Percentiles rank a stretch among this genome's conserved stretches.
Evolutionary conservation across 371 early-diverging fungal genomes (phyloP).

Genomic region (Zychaea mexicana): DNA sequence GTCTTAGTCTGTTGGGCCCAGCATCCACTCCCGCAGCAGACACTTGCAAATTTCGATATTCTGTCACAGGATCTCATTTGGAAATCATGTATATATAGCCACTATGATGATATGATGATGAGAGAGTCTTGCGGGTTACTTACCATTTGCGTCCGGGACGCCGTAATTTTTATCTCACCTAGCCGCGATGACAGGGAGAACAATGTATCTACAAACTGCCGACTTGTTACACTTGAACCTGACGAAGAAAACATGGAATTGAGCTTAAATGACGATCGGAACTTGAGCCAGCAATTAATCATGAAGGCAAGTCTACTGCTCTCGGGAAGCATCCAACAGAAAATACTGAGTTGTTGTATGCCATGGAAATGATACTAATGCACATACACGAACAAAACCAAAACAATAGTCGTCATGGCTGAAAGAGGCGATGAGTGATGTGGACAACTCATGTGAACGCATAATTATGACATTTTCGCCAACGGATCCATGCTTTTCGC

Average conservation of each 20-base stretch:
- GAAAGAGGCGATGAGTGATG: conserved; percentile 30
- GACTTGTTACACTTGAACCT: conserved; percentile 33
- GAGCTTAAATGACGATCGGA: conserved; percentile 13
- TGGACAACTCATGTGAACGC: conserved; percentile 28
- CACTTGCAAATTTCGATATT: conserved; percentile 36
- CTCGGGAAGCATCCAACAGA: no score
- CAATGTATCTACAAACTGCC: conserved; percentile 17
- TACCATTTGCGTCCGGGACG: no score
- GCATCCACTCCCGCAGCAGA: conserved; percentile 10
- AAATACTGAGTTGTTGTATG: no score
- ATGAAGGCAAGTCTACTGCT: conserved; percentile 19
- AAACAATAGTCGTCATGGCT: conserved; percentile 26
- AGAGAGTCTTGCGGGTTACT: no score
- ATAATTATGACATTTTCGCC: conserved; percentile 36
- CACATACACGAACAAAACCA: no score
- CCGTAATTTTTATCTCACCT: neutral
- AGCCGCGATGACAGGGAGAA: conserved; percentile 26
- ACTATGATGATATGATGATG: neutral
- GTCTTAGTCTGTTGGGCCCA: conserved; percentile 25
- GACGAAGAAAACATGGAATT: conserved; percentile 29
- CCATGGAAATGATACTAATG: no score
- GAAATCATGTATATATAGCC: conserved; percentile 21
- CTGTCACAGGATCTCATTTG: conserved; percentile 24
- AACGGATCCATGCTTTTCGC: conserved; percentile 25
- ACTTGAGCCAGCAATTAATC: conserved; percentile 20